Base-by-base conservation (phyloP, 2,329 filamentous ascomycete genomes). In the Colletotrichum limetticola region DNA sequence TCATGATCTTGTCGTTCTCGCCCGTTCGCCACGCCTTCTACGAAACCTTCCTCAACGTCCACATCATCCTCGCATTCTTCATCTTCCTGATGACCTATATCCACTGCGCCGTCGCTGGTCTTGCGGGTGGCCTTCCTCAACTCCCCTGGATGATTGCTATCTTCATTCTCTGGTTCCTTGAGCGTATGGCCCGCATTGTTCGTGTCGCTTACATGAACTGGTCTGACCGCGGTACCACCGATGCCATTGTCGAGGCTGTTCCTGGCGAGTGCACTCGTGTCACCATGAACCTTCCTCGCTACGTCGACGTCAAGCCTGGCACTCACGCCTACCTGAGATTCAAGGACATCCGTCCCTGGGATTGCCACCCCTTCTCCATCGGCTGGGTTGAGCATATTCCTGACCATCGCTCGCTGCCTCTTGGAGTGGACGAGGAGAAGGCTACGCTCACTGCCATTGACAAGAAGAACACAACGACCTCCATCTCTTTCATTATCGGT, bases 1-100 rank as follows among this genome's bases (percentile, higher is more conserved):
- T 98, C 58, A 79, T 93, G 66, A 78, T 97, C 64, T 86, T 92
- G 32, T 92, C 95, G 11, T 85, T 93, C 66, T 96, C 95, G 2
- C 93, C 95, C 0, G 80, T 99, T 64, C 92, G 97, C 74, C 96
- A 98, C 82, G 95, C 95, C 52, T 98, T 98, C 81, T 99, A 99
- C 85, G 97, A 99, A 85, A 97, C 95, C 1, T 99, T 99, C 85
- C 89, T 98, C 77, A 94, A 94, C 80, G 83, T 93, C 35, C 97
- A 98, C 84, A 95, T 97, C 77, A 82, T 94, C 49, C 85, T 97
- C 63, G 95, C 92, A 52, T 82, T 92, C 46, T 79, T 94, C 66
- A 85, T 87, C 60, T 89, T 98, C 63, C 86, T 90, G 69, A 92
- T 91, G 78, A 91, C 95, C 9, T 97, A 92, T 89, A 85, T 95